Conservation (phyloP, 257 asterid genomes). For the Nicotiana knightiana region DNA sequence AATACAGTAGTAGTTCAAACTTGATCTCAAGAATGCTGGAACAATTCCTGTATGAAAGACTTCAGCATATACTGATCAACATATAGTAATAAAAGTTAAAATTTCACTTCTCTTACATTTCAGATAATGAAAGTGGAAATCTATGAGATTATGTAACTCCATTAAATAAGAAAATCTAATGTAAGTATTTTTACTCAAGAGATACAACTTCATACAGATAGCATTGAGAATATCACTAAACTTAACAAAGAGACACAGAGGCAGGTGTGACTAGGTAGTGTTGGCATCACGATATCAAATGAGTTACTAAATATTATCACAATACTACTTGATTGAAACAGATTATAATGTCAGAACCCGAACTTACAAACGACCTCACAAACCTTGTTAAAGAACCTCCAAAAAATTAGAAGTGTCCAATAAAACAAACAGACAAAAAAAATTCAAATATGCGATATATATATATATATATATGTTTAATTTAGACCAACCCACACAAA, state of each 20-base stretch:
- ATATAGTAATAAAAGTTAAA: too few species aligned
- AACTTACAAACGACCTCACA: slow-evolving; percentile 1
- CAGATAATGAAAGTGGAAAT: not conserved
- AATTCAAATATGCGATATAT: not conserved
- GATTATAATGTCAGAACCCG: slow-evolving; percentile 1
- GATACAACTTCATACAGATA: not conserved
- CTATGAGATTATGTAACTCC: not conserved
- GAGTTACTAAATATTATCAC: not conserved
- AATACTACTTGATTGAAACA: not conserved
- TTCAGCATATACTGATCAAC: too few species aligned
- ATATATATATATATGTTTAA: not conserved
- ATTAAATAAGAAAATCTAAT: not conserved
- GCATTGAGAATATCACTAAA: not conserved
- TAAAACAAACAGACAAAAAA: not conserved
- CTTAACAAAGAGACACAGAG: not conserved
- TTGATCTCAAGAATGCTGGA: not conserved
- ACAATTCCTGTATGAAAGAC: too few species aligned
- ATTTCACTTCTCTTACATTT: not conserved
- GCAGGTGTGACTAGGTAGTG: not conserved
- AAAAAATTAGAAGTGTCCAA: not conserved
- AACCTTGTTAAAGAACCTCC: slow-evolving; percentile 1
- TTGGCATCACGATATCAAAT: not conserved
- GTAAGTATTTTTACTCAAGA: not conserved
- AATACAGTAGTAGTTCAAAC: not conserved
- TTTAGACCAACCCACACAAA: not conserved